A percentile compares a stretch with the other conserved stretches of the same genome.
Evolutionary conservation across 495 filamentous ascomycete species (phyloP).

Genomic region (Penicillium pancosmium): DNA sequence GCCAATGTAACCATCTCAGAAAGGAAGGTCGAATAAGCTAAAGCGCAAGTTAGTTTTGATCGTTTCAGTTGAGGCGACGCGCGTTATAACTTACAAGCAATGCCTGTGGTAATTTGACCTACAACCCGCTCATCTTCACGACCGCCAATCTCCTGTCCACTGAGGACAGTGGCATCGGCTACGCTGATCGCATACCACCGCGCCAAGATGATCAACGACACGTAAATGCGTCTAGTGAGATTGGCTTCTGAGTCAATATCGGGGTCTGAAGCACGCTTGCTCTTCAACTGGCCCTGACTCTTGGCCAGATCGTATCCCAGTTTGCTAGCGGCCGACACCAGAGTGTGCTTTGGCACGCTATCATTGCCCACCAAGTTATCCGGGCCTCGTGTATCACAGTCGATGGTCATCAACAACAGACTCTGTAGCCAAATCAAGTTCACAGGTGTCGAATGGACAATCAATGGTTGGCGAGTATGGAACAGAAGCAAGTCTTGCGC

Average conservation of each 20-base stretch:
- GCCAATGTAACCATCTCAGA: conserved; percentile 43
- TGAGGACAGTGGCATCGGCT: conserved; percentile 62
- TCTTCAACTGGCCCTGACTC: conserved; percentile 42
- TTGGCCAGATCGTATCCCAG: conserved; percentile 48
- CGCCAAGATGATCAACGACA: conserved; percentile 70
- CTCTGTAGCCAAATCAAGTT: conserved; percentile 49
- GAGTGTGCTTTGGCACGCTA: conserved; percentile 43
- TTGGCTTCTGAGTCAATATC: conserved; percentile 73
- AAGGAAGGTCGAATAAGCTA: conserved; percentile 52
- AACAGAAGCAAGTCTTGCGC: conserved; percentile 52
- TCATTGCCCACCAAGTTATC: conserved; percentile 50
- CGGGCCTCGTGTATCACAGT: conserved; percentile 48
- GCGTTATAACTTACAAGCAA: conserved; percentile 64
- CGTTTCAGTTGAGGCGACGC: not conserved
- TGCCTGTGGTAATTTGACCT: conserved; percentile 63
- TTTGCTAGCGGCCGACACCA: conserved; percentile 46
- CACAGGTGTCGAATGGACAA: conserved; percentile 37
- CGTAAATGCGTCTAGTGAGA: conserved; percentile 73
- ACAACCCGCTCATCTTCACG: conserved; percentile 67
- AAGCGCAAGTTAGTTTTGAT: conserved; percentile 42
- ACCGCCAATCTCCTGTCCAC: conserved; percentile 49
- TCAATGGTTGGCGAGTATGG: conserved; percentile 54
- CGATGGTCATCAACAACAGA: conserved; percentile 48
- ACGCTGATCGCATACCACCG: conserved; percentile 75
- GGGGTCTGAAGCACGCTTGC: conserved; percentile 35